Base-by-base conservation (phyloP, 768 basidiomycete species). In the Agaricus sinodeliciosus region DNA sequence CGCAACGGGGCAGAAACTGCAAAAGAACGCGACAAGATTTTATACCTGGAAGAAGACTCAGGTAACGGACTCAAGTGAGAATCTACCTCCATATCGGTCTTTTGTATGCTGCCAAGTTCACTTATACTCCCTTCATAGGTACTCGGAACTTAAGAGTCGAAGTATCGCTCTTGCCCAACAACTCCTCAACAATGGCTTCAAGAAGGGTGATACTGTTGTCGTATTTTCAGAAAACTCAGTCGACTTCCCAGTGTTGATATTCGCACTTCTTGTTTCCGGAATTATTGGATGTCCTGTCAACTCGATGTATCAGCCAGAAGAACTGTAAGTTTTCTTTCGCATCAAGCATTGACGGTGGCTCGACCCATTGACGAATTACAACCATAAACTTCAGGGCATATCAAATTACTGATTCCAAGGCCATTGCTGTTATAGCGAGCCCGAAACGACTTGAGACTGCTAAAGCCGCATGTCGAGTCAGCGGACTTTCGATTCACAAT, bases 21-120 rank as follows among this genome's bases (percentile, higher is more conserved):
- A 22, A n/a, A 25, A n/a, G 47, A 37, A 12, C 12, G 16, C 22
- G 12, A 36, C 19, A 48, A 25, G 25, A 13, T 48, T 11, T 19
- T 48, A 25, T 48, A 36, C 18, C 47, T 48, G 9, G 46, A 47
- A 25, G 47, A 48, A 48, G 47, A 48, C 25, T 18, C 47, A 19
- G 28, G 28, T 19, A 36, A 48, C 37, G 16, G 18, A 13, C 31
- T 48, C 12, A 48, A 36, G 47, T 48, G 31, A 31, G 31, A 31
- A 31, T 11, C 28, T 31, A 31, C 31, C 11, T 31, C 31, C 31
- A 31, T 31, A 31, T 31, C 7, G 2, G 11, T 18, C 9, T 36
- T 15, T 26, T 4, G 40, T 42, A 8, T 12, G 42, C 5, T 48
- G 13, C 18, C 18, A 6, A 8, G 4, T 31, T 36, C 18, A 15